Percentiles rank a stretch among this genome's conserved stretches.
Evolutionary conservation across 768 basidiomycete genomes (phyloP).

Genomic region (Clitopilus hobsonii): DNA sequence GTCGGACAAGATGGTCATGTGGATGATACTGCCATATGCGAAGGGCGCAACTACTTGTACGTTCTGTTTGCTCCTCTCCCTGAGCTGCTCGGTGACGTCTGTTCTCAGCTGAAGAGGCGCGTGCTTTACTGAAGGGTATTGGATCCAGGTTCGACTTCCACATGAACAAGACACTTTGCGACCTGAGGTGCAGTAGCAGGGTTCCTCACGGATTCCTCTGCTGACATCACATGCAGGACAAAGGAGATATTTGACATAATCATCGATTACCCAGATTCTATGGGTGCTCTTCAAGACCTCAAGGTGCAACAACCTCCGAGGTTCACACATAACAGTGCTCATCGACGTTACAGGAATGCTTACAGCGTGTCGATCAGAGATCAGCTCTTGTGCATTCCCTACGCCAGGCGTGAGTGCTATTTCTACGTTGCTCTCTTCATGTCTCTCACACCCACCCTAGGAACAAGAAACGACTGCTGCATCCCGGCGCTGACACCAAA

Average conservation of each 20-base stretch:
- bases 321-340: not conserved
- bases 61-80: conserved; percentile 14
- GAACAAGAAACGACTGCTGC: conserved; percentile 82
- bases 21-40: conserved; percentile 82
- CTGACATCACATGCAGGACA: conserved; percentile 35
- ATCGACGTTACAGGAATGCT: conserved; percentile 46
- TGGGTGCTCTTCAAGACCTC: conserved; percentile 80
- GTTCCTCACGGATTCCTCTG: not conserved
- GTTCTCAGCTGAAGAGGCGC: conserved; percentile 62
- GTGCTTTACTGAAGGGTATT: conserved; percentile 68
- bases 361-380: conserved; percentile 78
- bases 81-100: conserved; percentile 1
- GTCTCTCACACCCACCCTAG: conserved; percentile 32
- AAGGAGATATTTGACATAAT: conserved; percentile 95
- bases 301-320: conserved; percentile 39
- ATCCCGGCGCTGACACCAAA: conserved; percentile 94
- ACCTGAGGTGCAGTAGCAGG: conserved; percentile 56
- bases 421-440: conserved; percentile 2
- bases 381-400: conserved; percentile 69
- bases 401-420: conserved; percentile 64
- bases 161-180: conserved; percentile 86
- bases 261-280: conserved; percentile 88
- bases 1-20: conserved; percentile 71
- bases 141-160: conserved; percentile 88
- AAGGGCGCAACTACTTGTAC: conserved; percentile 54